A percentile compares a stretch with the other conserved stretches of the same genome.
These are phyloP conservation scores for Pleurotus cornucopiae DNA, from an alignment of 768 basidiomycete genomes.

Conservation along the genomic window DNA sequence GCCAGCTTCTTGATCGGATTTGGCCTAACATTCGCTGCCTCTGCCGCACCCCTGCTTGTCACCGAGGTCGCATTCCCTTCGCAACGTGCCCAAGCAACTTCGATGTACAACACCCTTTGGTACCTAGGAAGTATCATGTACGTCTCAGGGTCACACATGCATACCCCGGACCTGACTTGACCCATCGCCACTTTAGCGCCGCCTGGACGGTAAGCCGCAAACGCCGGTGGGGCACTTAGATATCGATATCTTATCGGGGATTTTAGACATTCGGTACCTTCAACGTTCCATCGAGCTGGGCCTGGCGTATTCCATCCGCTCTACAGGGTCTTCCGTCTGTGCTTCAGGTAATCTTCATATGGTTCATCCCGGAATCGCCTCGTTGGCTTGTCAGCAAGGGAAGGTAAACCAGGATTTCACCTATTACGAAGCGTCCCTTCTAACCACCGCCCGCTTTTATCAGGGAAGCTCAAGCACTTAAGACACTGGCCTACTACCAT, in stretches of 20 bases:
- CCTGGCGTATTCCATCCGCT: constrained; percentile 36
- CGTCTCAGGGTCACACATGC: constrained; percentile 16
- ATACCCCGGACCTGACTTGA: too few relatives aligned
- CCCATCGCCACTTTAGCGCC: constrained; percentile 31
- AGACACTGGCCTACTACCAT: constrained; percentile 53
- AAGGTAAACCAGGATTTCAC: constrained; percentile 28
- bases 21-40: constrained; percentile 61
- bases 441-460: not conserved
- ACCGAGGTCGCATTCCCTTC: constrained; percentile 72
- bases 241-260: too few relatives aligned
- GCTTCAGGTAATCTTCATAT: constrained; percentile 32
- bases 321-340: constrained; percentile 31
- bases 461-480: constrained; percentile 44
- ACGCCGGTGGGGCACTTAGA: too few relatives aligned
- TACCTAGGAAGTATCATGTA: constrained; percentile 69
- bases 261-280: constrained; percentile 51
- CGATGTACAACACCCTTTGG: constrained; percentile 72
- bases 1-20: constrained; percentile 57
- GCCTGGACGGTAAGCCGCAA: constrained; percentile 46
- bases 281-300: constrained; percentile 34
- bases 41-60: constrained; percentile 70
- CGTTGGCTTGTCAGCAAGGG: constrained; percentile 23
- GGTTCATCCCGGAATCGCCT: constrained; percentile 36
- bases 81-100: constrained; percentile 68
- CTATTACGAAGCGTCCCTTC: not conserved